Evolutionary conservation across 2,329 filamentous ascomycete species (phyloP).

Genomic region (Geosmithia flava): DNA sequence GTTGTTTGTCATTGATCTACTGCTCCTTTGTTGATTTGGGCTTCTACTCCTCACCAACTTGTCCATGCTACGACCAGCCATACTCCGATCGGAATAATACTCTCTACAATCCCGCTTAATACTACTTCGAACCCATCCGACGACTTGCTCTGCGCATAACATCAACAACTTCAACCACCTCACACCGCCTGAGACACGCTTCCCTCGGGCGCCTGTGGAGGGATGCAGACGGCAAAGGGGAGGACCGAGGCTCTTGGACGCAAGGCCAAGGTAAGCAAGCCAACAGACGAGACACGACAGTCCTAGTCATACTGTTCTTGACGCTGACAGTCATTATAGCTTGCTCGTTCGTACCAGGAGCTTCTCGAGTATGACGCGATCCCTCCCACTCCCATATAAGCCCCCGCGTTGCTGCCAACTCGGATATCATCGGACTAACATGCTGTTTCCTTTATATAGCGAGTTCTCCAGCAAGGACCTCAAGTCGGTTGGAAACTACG

Average conservation of each 20-base stretch:
- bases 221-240: conserved; percentile 41
- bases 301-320: not conserved
- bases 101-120: too few species aligned
- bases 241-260: conserved; percentile 46
- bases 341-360: conserved; percentile 93
- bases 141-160: too few species aligned
- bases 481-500: conserved; percentile 88
- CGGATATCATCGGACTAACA: not conserved
- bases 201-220: conserved; percentile 10
- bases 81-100: too few species aligned
- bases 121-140: too few species aligned
- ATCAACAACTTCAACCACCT: too few species aligned
- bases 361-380: conserved; percentile 65
- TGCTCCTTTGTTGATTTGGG: not conserved
- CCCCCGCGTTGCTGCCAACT: conserved; percentile 4
- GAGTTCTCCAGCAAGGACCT: conserved; percentile 91
- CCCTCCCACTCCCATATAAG: not conserved
- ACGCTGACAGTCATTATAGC: conserved; percentile 37
- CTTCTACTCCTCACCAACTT: not conserved
- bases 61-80: too few species aligned
- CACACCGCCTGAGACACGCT: not conserved
- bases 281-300: conserved; percentile 4
- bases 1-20: not conserved
- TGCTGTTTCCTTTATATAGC: conserved; percentile 29
- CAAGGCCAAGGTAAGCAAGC: conserved; percentile 41